A percentile compares a stretch with the other conserved stretches of the same genome.
Evolutionary conservation across 768 basidiomycete species (phyloP).

Genomic region (Leccinum arenicola): DNA sequence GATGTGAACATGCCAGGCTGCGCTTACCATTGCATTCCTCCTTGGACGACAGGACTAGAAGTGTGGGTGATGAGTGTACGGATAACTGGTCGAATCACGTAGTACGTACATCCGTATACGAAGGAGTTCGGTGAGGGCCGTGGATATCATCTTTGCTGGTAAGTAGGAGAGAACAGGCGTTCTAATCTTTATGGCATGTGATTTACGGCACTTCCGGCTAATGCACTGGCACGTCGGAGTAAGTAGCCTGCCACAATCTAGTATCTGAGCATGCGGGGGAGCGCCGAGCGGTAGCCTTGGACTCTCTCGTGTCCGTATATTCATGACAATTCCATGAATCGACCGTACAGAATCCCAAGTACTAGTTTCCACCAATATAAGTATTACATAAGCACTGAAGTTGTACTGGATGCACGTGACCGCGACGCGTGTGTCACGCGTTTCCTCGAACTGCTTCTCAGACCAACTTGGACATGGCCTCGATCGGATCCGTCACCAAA

Average conservation of each 20-base stretch:
- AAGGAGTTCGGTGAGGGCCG: slow-evolving; percentile 61
- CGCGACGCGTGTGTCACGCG: slow-evolving; percentile 19
- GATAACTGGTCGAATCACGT: neutral
- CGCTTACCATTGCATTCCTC: slow-evolving; percentile 85
- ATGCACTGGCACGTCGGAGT: too few relatives aligned
- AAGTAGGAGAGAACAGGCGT: neutral
- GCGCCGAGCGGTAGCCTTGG: too few relatives aligned
- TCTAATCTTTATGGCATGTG: neutral
- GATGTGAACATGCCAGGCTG: neutral
- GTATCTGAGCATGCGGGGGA: too few relatives aligned
- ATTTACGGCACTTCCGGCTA: neutral
- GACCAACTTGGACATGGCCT: slow-evolving; percentile 37
- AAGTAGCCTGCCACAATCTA: neutral
- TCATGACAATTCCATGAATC: too few relatives aligned
- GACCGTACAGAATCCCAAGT: neutral
- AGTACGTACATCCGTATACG: slow-evolving; percentile 62
- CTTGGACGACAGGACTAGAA: slow-evolving; percentile 74
- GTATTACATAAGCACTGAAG: neutral
- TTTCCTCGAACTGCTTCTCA: neutral
- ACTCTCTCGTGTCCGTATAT: too few relatives aligned
- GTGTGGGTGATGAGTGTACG: neutral
- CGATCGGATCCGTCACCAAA: slow-evolving; percentile 53
- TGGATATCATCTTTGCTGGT: slow-evolving; percentile 39
- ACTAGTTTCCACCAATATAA: neutral
- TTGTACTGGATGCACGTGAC: slow-evolving; percentile 25